phyloP scores from a whole-genome alignment of 2,329 filamentous ascomycete species.

The Ceratocystis eucalypticola region DNA sequence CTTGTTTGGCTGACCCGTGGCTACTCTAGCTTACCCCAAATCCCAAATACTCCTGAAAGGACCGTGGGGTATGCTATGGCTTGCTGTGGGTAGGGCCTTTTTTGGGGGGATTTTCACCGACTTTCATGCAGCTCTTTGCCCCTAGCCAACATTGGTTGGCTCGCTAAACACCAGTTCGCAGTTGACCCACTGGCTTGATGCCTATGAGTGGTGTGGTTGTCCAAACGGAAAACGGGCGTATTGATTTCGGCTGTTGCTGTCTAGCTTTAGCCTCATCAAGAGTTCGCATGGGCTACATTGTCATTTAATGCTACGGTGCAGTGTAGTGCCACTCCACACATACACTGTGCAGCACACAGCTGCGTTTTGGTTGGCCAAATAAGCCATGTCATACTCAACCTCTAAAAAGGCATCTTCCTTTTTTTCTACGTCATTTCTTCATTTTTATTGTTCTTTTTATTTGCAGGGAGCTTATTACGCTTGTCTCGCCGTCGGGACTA shows the following conservation, averaged over 20 bases:
- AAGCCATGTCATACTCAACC: background rate
- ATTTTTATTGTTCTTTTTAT: background rate
- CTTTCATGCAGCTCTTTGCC: background rate
- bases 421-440: background rate
- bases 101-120: background rate
- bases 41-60: background rate
- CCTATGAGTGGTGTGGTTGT: background rate
- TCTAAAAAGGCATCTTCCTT: background rate
- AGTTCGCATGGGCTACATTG: background rate
- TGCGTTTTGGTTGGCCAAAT: background rate
- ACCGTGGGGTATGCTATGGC: background rate
- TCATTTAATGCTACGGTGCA: background rate
- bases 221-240: background rate
- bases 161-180: background rate
- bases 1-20: too few relatives aligned
- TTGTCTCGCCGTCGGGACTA: background rate
- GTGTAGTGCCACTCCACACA: background rate
- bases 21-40: constrained; percentile 4
- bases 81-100: constrained; percentile 1
- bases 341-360: background rate
- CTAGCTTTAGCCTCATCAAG: background rate
- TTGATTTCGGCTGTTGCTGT: background rate
- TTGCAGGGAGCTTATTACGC: background rate
- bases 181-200: background rate
- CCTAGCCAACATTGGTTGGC: background rate